Base-by-base conservation (phyloP, 495 filamentous ascomycete genomes). In the Lichina pygmaea region DNA sequence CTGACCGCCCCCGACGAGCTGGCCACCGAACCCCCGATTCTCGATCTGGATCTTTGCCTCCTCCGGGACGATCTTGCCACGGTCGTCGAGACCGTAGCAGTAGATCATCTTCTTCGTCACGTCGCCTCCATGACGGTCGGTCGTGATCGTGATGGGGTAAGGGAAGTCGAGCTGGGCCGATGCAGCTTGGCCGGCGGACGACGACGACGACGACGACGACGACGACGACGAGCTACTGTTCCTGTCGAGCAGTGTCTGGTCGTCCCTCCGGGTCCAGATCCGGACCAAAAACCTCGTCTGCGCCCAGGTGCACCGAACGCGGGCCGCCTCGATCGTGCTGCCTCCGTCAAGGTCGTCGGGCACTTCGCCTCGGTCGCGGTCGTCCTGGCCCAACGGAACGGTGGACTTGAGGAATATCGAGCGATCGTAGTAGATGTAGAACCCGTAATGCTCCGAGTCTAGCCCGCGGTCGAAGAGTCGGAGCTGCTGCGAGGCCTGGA, bases 371-470 rank as follows among this genome's bases (percentile, higher is more conserved):
- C 33, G 43, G 51, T 32, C 45, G 13, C 51, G 53, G 40, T 48
- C 55, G 40, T 52, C 50, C 30, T 45, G 50, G 37, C 64, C 62
- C 15, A 66, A 51, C 0, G 59, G 54, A 7, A 58, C 55, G n/a
- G 59, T 53, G 9, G 67, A 71, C 45, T 71, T 67, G 44, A 85
- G 64, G 64, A 85, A 91, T 45, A 91, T 83, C 6, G 79, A 80
- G 51, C 83, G 81, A 58, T 86, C 74, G 58, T 77, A 95, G 65
- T 92, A 92, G 0, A 70, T 78, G 58, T 92, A 93, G 60, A 94
- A 93, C 8, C 81, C 82, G 58, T 91, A 95, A 60, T 93, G 83
- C 55, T 97, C 89, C 0, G 72, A 74, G 3, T 68, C 61, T 34
- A 75, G 59, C 15, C 76, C 84, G 17, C 83, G 77, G 58, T 95